Conservation (phyloP, 2,329 filamentous ascomycete species). For the Colletotrichum musicola region DNA sequence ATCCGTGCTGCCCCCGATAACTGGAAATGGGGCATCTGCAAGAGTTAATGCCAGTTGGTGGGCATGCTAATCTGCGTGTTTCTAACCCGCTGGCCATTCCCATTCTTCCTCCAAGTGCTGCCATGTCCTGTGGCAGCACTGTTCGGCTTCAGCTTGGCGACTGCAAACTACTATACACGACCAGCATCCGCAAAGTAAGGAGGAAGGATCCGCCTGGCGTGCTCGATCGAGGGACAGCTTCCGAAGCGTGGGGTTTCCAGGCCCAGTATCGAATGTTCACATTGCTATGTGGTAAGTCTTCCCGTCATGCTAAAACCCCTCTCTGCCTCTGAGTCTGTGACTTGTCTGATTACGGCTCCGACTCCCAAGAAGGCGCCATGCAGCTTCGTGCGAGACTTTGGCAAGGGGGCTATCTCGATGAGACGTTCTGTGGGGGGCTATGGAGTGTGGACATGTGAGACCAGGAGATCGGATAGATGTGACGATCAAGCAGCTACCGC, state of each 20-base stretch:
- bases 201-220: background rate
- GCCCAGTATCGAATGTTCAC: background rate
- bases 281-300: background rate
- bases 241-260: slow-evolving; percentile 1
- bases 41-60: slow-evolving; percentile 5
- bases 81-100: background rate
- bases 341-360: no score
- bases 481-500: slow-evolving; percentile 1
- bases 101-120: background rate
- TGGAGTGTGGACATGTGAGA: slow-evolving; percentile 1
- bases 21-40: background rate
- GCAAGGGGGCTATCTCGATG: background rate
- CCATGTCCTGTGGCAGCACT: no score
- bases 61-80: background rate
- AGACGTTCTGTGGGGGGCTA: background rate
- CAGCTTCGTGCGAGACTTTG: background rate
- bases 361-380: no score
- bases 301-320: background rate
- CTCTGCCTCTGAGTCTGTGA: no score
- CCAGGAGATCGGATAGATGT: slow-evolving; percentile 11
- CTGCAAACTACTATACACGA: background rate
- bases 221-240: slow-evolving; percentile 8
- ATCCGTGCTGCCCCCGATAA: slow-evolving; percentile 12
- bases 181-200: background rate
- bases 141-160: no score